phyloP scores from a whole-genome alignment of 352 stramenopile genomes.

The Globisporangium apiculatum region DNA sequence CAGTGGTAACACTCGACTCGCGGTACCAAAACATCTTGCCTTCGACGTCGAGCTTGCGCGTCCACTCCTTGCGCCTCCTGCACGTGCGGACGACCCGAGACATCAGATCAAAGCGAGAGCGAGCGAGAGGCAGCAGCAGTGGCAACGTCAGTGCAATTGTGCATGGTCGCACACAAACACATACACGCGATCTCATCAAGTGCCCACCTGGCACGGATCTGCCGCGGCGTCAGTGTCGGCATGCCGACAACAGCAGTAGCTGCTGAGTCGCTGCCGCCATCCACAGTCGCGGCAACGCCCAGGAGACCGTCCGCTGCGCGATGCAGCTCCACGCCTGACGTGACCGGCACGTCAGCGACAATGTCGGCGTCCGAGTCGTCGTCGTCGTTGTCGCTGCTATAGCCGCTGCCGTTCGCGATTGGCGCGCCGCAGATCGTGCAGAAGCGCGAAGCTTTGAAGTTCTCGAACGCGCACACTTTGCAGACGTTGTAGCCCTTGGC shows the following conservation, averaged over 20 bases:
- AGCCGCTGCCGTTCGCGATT: conserved; percentile 9
- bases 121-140: not conserved
- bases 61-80: conserved; percentile 49
- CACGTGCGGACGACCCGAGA: too few species aligned
- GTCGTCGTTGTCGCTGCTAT: not conserved
- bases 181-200: too few species aligned
- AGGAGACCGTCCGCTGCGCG: too few species aligned
- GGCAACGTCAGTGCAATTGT: not conserved
- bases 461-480: conserved; percentile 44
- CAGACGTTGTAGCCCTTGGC: conserved; percentile 40
- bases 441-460: conserved; percentile 45
- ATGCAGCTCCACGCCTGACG: conserved; percentile 3
- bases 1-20: not conserved
- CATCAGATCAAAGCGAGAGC: not conserved
- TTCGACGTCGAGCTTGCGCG: conserved; percentile 42
- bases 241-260: too few species aligned
- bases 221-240: conserved; percentile 12
- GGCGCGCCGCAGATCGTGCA: conserved; percentile 39
- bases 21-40: conserved; percentile 56
- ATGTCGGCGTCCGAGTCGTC: not conserved
- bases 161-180: not conserved
- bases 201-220: conserved; percentile 21
- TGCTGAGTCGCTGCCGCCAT: too few species aligned
- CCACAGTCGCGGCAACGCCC: too few species aligned
- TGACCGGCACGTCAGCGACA: not conserved